Percentiles rank a stretch among this genome's conserved stretches.
Evolutionary conservation across 2,329 filamentous ascomycete genomes (phyloP).

Genomic region (Pyricularia sp.): DNA sequence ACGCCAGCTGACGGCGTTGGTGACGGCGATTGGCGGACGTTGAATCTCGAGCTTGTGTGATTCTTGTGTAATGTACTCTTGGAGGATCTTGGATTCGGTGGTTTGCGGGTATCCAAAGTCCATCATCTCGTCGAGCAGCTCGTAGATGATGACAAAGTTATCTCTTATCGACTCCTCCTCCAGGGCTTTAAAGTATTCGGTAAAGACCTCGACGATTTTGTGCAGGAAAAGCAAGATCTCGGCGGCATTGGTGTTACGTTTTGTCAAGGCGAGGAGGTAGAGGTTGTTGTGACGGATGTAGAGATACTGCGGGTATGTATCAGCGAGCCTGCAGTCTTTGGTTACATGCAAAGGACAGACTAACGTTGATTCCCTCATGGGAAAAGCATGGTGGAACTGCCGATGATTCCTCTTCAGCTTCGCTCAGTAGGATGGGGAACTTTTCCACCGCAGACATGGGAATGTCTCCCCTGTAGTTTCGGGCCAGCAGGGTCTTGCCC

Average conservation of each 20-base stretch:
- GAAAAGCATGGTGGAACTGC: slow-evolving; percentile 97
- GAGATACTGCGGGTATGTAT: slow-evolving; percentile 54
- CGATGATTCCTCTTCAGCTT: slow-evolving; percentile 98
- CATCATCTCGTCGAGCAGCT: slow-evolving; percentile 99
- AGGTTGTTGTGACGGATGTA: slow-evolving; percentile 99
- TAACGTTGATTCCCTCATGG: slow-evolving; percentile 92
- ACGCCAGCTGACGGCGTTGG: slow-evolving; percentile 95
- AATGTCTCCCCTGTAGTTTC: slow-evolving; percentile 96
- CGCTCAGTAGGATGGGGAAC: slow-evolving; percentile 88
- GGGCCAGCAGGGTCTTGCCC: slow-evolving; percentile 99
- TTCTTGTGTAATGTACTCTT: slow-evolving; percentile 99
- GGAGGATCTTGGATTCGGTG: slow-evolving; percentile 94
- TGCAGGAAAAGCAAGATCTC: slow-evolving; percentile 97
- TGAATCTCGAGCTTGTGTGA: slow-evolving; percentile 97
- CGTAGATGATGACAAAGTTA: slow-evolving; percentile 99
- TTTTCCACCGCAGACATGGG: slow-evolving; percentile 99
- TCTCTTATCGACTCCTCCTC: slow-evolving; percentile 98
- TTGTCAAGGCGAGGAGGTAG: slow-evolving; percentile 92
- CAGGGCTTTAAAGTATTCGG: slow-evolving; percentile 98
- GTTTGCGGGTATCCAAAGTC: slow-evolving; percentile 99
- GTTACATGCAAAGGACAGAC: slow-evolving; percentile 18
- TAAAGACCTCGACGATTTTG: slow-evolving; percentile 97
- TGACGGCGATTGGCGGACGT: slow-evolving; percentile 91
- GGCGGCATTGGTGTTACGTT: slow-evolving; percentile 97
- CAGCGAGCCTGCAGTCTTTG: neutral